These are phyloP conservation scores for Pezicula carpinea DNA, from an alignment of 2,329 filamentous ascomycete genomes.

Conservation along the genomic window DNA sequence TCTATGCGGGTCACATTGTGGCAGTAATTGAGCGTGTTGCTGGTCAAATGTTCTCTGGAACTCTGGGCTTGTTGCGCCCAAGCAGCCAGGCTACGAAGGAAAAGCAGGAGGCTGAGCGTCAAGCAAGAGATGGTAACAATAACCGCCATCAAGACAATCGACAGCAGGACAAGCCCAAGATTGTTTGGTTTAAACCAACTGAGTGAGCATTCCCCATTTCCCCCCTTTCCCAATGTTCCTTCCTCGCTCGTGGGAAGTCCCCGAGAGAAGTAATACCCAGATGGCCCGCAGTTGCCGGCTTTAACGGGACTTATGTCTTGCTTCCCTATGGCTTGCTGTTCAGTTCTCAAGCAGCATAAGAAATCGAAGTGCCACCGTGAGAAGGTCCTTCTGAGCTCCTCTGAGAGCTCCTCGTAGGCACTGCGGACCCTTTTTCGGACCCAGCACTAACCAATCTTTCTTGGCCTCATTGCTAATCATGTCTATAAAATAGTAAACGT, in stretches of 20 bases:
- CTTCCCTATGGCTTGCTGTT: no score
- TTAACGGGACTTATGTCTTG: no score
- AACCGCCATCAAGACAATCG: constrained; percentile 72
- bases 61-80: constrained; percentile 85
- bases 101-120: constrained; percentile 96
- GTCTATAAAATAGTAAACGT: constrained; percentile 57
- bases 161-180: constrained; percentile 95
- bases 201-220: constrained; percentile 41
- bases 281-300: no score
- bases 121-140: constrained; percentile 76
- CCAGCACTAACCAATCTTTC: neutral
- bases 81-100: constrained; percentile 99
- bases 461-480: constrained; percentile 2
- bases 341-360: no score
- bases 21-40: constrained; percentile 95
- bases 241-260: neutral
- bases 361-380: no score
- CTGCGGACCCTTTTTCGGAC: neutral
- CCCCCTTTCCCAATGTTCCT: neutral
- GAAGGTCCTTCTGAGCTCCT: no score
- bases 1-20: constrained; percentile 95
- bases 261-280: no score
- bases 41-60: constrained; percentile 98
- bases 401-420: no score
- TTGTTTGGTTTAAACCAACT: constrained; percentile 99